Percentiles rank a stretch among this genome's conserved stretches.
Conservation (phyloP, 164 flowering plant genomes). For the Vitis rotundifolia region DNA sequence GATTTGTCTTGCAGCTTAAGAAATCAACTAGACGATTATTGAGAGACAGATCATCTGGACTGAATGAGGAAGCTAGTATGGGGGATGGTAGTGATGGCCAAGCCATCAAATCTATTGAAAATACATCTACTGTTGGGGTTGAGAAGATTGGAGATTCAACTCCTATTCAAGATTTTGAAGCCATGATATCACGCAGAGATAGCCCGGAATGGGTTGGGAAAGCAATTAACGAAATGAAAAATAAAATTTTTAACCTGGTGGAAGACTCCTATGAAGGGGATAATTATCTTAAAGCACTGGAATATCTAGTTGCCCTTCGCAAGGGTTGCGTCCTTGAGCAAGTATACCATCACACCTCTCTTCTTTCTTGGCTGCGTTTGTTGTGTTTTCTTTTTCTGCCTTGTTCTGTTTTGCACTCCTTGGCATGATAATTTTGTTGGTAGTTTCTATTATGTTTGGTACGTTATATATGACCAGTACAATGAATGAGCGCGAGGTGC, state of each 20-base stretch:
- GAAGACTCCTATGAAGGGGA: slow-evolving; percentile 61
- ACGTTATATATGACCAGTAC: too few species aligned
- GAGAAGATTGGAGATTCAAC: slow-evolving; percentile 56
- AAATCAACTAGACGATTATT: slow-evolving; percentile 49
- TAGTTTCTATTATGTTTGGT: too few species aligned
- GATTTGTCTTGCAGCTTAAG: slow-evolving; percentile 59
- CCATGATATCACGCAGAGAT: slow-evolving; percentile 86
- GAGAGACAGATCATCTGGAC: slow-evolving; percentile 63
- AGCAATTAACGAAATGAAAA: slow-evolving; percentile 72
- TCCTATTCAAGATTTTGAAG: slow-evolving; percentile 87
- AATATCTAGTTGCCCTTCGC: slow-evolving; percentile 72
- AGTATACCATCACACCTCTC: slow-evolving; percentile 33
- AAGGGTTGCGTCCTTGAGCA: slow-evolving; percentile 89
- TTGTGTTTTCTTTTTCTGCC: neutral
- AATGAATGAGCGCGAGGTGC: too few species aligned
- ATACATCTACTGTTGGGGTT: slow-evolving; percentile 31
- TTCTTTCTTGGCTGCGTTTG: neutral
- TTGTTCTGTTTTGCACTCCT: too few species aligned
- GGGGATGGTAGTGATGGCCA: slow-evolving; percentile 21
- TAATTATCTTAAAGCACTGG: slow-evolving; percentile 57
- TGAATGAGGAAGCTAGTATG: slow-evolving; percentile 41
- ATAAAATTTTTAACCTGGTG: slow-evolving; percentile 50
- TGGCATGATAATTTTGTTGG: too few species aligned
- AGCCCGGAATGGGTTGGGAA: slow-evolving; percentile 64
- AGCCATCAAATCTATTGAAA: slow-evolving; percentile 22